A percentile compares a stretch with the other conserved stretches of the same genome.
Conservation (phyloP, 176 grass and related monocot species). For the Paspalum notatum region DNA sequence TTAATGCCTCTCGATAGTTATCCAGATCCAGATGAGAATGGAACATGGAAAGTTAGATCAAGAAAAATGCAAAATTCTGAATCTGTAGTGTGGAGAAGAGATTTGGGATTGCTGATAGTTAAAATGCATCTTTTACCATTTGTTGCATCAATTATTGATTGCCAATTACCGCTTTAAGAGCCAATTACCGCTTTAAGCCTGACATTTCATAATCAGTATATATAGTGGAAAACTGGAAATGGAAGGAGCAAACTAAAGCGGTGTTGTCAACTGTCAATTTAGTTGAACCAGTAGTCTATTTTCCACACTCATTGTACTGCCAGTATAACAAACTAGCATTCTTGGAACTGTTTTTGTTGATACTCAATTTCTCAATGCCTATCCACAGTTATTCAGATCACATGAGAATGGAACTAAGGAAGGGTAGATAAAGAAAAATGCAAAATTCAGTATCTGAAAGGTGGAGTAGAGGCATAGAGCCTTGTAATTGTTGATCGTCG, state of each 20-base stretch:
- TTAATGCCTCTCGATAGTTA: neutral
- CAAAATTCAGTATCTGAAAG: neutral
- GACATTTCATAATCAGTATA: neutral
- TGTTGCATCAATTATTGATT: slow-evolving; percentile 1
- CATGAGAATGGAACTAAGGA: slow-evolving; percentile 1
- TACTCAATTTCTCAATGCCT: neutral
- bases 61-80: neutral
- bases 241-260: neutral
- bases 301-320: neutral
- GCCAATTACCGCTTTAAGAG: neutral
- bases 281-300: neutral
- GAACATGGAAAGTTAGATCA: neutral
- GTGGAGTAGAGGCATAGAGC: neutral
- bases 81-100: neutral
- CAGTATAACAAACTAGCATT: neutral
- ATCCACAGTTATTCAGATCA: slow-evolving; percentile 1
- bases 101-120: slow-evolving; percentile 11
- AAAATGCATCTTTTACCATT: neutral
- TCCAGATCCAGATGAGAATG: slow-evolving; percentile 25
- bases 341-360: slow-evolving; percentile 25
- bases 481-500: slow-evolving; percentile 5
- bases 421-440: neutral
- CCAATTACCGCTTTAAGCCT: neutral
- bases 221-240: neutral
- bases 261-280: slow-evolving; percentile 1